These are phyloP conservation scores for Phanerochaete carnosa DNA, from an alignment of 768 basidiomycete species.

Conservation along the genomic window DNA sequence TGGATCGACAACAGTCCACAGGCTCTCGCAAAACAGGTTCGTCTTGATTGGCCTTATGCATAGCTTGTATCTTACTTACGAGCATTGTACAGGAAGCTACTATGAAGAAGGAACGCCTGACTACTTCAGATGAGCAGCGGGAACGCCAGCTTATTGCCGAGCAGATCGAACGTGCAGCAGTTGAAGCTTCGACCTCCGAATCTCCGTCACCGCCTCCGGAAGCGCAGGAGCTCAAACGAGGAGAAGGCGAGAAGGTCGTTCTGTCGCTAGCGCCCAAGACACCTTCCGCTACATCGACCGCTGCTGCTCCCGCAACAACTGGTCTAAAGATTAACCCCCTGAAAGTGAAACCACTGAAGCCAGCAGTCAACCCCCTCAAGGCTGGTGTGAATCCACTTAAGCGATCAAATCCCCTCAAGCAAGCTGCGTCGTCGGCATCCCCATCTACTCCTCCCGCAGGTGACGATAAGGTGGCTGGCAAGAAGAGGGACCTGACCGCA, in stretches of 20 bases:
- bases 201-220: slow-evolving; percentile 23
- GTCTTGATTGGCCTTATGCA: slow-evolving; percentile 20
- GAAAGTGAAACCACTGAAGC: slow-evolving; percentile 43
- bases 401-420: slow-evolving; percentile 73
- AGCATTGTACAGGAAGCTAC: slow-evolving; percentile 59
- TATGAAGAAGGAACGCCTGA: slow-evolving; percentile 87
- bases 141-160: slow-evolving; percentile 87
- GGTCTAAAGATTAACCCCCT: slow-evolving; percentile 17
- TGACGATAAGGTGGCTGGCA: slow-evolving; percentile 41
- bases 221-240: slow-evolving; percentile 62
- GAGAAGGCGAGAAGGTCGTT: slow-evolving; percentile 75
- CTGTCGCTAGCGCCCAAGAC: slow-evolving; percentile 64
- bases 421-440: slow-evolving; percentile 32
- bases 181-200: slow-evolving; percentile 35
- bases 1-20: slow-evolving; percentile 98
- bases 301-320: slow-evolving; percentile 18
- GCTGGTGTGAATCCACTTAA: slow-evolving; percentile 60
- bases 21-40: slow-evolving; percentile 84
- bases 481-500: slow-evolving; percentile 74
- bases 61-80: background rate
- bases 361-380: slow-evolving; percentile 57
- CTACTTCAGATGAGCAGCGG: slow-evolving; percentile 91
- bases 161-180: slow-evolving; percentile 86
- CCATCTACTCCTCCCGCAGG: slow-evolving; percentile 24
- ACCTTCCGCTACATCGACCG: slow-evolving; percentile 32